Evolutionary conservation across 1,284 basidiomycete species (phyloP), one percentile per base, ranked within the genome.

Genomic region (Pseudozyma sp.): DNA sequence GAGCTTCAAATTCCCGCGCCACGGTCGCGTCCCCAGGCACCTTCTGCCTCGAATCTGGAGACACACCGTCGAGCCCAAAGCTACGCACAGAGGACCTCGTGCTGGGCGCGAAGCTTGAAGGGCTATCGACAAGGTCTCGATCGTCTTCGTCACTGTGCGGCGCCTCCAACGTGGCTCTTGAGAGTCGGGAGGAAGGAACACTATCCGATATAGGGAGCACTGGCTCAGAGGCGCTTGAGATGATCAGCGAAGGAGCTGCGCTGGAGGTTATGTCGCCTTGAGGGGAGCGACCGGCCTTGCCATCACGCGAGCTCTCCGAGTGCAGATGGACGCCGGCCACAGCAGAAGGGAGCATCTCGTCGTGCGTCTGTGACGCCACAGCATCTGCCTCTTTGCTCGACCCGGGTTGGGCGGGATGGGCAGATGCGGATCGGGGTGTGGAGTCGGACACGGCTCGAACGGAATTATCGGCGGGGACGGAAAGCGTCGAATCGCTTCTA

Each of bases 161-260:
- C 11, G 57, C 45, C 11, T 49, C 57, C 16, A 65, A 47, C 7
- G 34, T 46, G 6, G 51, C 19, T 16, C 2, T 56, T 7, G 57
- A 19, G 1, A 17, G 29, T 30, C 43, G 11, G 55, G 43, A 33
- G 51, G 43, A 19, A 24, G 43, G 8, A 9, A 8, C 40, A 5
- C 11, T 16, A 16, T 42, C 40, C n/a, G 40, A 1, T 7, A 42
- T 9, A 9, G 35, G 39, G 7, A 67, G 59, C 43, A 43, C 49
- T 4, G 63, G 53, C 39, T 73, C 61, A 8, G 65, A 73, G 3
- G 70, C 70, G 43, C 65, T 68, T 34, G 70, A 73, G 10, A 73
- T 52, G 30, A 68, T 46, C 42, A 73, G 10, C 1, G 65, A 63
- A 6, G 70, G 70, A 6, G 54, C 53, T 11, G 17, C 14, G 4